A percentile compares a stretch with the other conserved stretches of the same genome.
Evolutionary conservation across 129 eudicot species (phyloP).

Genomic region (Sambucus nigra): DNA sequence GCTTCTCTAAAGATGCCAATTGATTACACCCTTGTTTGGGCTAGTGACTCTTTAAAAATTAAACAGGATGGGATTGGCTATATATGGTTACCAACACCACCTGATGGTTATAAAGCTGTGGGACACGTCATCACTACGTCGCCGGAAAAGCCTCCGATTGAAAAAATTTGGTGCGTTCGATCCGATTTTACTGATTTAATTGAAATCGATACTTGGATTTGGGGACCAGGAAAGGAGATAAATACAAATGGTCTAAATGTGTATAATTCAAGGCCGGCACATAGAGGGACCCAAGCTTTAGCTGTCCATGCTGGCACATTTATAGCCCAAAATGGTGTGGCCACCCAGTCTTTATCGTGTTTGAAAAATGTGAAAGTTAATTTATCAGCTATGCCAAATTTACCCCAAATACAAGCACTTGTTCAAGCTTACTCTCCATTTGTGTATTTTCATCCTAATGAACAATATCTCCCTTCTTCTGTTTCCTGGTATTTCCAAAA

Average conservation of each 20-base stretch:
- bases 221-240: slow-evolving; percentile 43
- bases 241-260: slow-evolving; percentile 33
- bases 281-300: slow-evolving; percentile 40
- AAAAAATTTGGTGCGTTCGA: slow-evolving; percentile 58
- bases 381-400: slow-evolving; percentile 54
- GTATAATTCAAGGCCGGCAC: slow-evolving; percentile 39
- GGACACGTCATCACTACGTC: slow-evolving; percentile 65
- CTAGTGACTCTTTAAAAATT: slow-evolving; percentile 38
- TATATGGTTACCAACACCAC: slow-evolving; percentile 73
- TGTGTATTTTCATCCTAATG: slow-evolving; percentile 62
- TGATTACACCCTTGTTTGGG: slow-evolving; percentile 71
- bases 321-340: slow-evolving; percentile 33
- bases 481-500: slow-evolving; percentile 62
- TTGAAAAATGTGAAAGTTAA: slow-evolving; percentile 35
- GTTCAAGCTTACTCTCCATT: slow-evolving; percentile 54
- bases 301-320: slow-evolving; percentile 52
- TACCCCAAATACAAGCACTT: slow-evolving; percentile 41
- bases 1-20: slow-evolving; percentile 36
- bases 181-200: slow-evolving; percentile 35
- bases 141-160: slow-evolving; percentile 48
- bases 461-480: slow-evolving; percentile 55
- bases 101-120: slow-evolving; percentile 57
- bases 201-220: slow-evolving; percentile 53
- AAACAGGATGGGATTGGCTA: slow-evolving; percentile 51
- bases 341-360: slow-evolving; percentile 16